Evolutionary conservation across 257 asterid species (phyloP), one percentile per base, ranked within the genome.

Genomic region (Lycium barbarum): DNA sequence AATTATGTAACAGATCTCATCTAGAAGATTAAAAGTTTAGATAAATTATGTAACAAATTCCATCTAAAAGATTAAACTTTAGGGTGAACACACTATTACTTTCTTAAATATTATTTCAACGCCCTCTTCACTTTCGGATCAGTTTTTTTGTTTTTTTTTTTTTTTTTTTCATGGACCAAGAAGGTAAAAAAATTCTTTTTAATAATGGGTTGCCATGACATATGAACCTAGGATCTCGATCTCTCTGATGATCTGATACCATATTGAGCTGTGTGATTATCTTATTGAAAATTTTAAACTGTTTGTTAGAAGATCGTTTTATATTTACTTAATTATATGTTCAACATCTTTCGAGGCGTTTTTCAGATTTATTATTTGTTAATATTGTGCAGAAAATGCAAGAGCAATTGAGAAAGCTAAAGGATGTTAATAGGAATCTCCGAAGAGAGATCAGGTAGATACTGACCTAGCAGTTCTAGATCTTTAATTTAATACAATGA

Each of bases 361-460:
- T 26, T 66, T 84, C 0, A 26, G 57, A 13, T 84, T 15, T 79
- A 20, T 68, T 6, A 45, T 33, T 76, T 68, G 36, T 79, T 18
- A 43, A 36, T 61, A 13, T 38, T 71, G 67, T 83, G 85, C 74
- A 95, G 98, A 92, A 88, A 89, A 95, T 97, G 99, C 98, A 97
- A 94, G 96, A 94, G 59, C 95, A 95, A 73, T 59, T 97, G 91
- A 92, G 88, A 94, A 93, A 95, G 90, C 88, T 93, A 20, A 93
- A 95, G 88, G 99, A 97, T 62, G 91, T 93, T 14, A 95, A 97
- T 87, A 89, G 90, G 82, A 93, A 93, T 84, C 96, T 97, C 22
- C 89, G 91, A 83, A 97, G 11, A 90, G 98, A 95, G 86, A 94
- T 95, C 84, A 92, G 97, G 99, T 95, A 67, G 40, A 62, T n/a